Evolutionary conservation across 768 basidiomycete genomes (phyloP).

Genomic region (Brasilioporus rufonigricans): DNA sequence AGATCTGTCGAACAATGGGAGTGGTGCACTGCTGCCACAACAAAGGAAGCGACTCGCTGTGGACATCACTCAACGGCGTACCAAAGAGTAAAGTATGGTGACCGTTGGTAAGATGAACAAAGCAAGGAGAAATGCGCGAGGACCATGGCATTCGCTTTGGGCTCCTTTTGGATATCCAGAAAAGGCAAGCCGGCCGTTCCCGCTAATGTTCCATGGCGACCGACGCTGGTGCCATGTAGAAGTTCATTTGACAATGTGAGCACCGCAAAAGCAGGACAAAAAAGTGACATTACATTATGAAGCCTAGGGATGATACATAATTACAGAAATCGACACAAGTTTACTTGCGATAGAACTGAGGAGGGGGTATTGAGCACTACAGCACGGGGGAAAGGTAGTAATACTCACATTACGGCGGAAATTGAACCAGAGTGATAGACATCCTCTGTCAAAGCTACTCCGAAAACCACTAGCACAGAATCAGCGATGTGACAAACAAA

Average conservation of each 20-base stretch:
- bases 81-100: slow-evolving; percentile 1
- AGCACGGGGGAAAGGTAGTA: slow-evolving; percentile 6
- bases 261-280: slow-evolving; percentile 9
- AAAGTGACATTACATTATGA: slow-evolving; percentile 30
- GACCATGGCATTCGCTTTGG: slow-evolving; percentile 3
- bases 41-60: slow-evolving; percentile 13
- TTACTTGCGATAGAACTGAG: slow-evolving; percentile 81
- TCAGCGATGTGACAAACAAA: slow-evolving; percentile 15
- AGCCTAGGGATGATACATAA: slow-evolving; percentile 19
- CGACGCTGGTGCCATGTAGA: background rate
- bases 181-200: slow-evolving; percentile 15
- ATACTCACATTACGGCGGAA: slow-evolving; percentile 85
- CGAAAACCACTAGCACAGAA: slow-evolving; percentile 74
- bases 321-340: slow-evolving; percentile 17
- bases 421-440: slow-evolving; percentile 94
- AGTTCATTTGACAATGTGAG: slow-evolving; percentile 18
- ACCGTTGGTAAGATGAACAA: slow-evolving; percentile 22
- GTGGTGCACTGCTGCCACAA: slow-evolving; percentile 10
- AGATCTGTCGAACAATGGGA: slow-evolving; percentile 20
- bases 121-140: slow-evolving; percentile 9
- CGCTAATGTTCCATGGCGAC: slow-evolving; percentile 10
- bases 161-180: slow-evolving; percentile 5
- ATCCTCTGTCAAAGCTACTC: slow-evolving; percentile 95
- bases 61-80: background rate
- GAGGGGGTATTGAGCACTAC: slow-evolving; percentile 14